Conservation (phyloP, 2,329 filamentous ascomycete genomes). For the Hypoxylon sp. region DNA sequence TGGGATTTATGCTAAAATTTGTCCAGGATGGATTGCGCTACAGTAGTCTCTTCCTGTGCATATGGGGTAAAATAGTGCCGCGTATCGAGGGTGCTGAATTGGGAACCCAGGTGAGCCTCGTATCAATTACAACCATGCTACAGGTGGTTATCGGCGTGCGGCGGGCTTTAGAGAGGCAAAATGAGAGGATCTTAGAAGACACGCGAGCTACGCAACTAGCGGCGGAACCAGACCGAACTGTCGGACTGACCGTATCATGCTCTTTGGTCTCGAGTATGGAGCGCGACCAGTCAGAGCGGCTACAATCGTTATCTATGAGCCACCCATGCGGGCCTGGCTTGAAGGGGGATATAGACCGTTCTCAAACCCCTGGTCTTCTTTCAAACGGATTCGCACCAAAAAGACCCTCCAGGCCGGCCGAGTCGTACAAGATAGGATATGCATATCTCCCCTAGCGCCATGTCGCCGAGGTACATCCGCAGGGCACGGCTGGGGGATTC, state of each 20-base stretch:
- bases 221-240: constrained; percentile 31
- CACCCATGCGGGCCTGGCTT: constrained; percentile 31
- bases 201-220: constrained; percentile 25
- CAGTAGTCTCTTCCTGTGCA: neutral
- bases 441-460: constrained; percentile 21
- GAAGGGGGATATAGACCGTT: constrained; percentile 15
- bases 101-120: constrained; percentile 27
- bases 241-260: constrained; percentile 44
- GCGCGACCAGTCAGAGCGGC: constrained; percentile 42
- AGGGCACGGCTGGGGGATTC: constrained; percentile 35
- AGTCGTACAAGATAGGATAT: constrained; percentile 18
- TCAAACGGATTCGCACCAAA: constrained; percentile 2
- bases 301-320: constrained; percentile 39
- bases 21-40: constrained; percentile 22
- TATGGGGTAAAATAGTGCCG: constrained; percentile 30
- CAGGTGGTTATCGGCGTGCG: constrained; percentile 27
- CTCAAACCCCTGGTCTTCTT: constrained; percentile 12
- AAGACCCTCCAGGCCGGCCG: constrained; percentile 11
- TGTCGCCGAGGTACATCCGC: constrained; percentile 42
- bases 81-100: constrained; percentile 23
- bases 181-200: constrained; percentile 19
- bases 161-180: constrained; percentile 32
- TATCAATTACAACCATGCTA: constrained; percentile 30
- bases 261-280: constrained; percentile 34
- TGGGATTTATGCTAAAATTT: constrained; percentile 42